A percentile compares a stretch with the other conserved stretches of the same genome.
phyloP scores from a whole-genome alignment of 169 alveolate genomes.

The Plasmodium inui region DNA sequence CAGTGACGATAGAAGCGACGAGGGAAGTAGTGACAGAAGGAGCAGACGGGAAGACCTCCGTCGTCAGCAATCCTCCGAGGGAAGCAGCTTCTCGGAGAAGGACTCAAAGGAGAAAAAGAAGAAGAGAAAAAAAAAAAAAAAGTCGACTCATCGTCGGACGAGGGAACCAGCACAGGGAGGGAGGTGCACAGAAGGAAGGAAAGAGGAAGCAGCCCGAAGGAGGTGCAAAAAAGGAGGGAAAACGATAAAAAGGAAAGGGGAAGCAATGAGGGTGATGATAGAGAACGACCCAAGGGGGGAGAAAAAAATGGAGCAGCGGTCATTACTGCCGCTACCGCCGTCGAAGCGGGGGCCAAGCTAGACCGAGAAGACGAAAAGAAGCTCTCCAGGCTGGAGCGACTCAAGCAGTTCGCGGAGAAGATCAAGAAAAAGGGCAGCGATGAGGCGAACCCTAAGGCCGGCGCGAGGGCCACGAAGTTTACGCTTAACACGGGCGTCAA shows the following conservation, averaged over 20 bases:
- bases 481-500: not conserved
- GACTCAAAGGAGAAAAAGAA: not conserved
- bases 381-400: constrained; percentile 47
- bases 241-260: not conserved
- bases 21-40: not conserved
- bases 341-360: constrained; percentile 15
- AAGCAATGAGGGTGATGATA: not conserved
- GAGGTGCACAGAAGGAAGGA: not conserved
- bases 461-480: constrained; percentile 10
- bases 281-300: constrained; percentile 67
- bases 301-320: constrained; percentile 23
- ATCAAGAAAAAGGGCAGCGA: constrained; percentile 12
- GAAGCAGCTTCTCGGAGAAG: not conserved
- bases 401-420: constrained; percentile 35
- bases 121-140: constrained; percentile 9
- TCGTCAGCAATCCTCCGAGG: not conserved
- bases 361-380: not conserved
- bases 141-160: not conserved
- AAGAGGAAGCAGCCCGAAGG: not conserved
- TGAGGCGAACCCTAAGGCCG: not conserved
- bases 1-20: not conserved
- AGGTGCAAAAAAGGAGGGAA: not conserved
- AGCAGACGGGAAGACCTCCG: not conserved
- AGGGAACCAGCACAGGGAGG: not conserved
- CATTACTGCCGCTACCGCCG: constrained; percentile 17